Conservation (phyloP, 768 basidiomycete species). For the Russula virescens region DNA sequence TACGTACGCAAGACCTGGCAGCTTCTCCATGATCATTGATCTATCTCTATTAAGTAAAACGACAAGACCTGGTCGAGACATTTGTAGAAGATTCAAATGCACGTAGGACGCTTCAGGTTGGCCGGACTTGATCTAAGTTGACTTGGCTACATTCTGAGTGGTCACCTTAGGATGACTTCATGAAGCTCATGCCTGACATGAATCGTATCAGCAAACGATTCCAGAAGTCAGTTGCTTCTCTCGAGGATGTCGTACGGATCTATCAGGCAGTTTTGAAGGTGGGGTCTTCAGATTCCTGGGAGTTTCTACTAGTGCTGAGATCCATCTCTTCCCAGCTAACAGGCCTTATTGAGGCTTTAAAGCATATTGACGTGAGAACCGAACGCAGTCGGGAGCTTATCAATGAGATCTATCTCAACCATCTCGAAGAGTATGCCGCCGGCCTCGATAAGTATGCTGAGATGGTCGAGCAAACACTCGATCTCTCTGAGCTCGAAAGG, state of each 20-base stretch:
- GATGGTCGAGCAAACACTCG: constrained; percentile 96
- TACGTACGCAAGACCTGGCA: constrained; percentile 33
- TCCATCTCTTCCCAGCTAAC: constrained; percentile 47
- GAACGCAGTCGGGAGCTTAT: constrained; percentile 51
- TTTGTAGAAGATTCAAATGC: constrained; percentile 76
- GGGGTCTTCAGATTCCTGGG: neutral
- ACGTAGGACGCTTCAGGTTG: constrained; percentile 68
- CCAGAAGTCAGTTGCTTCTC: constrained; percentile 71
- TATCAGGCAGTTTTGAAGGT: constrained; percentile 92
- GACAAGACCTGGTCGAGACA: constrained; percentile 82
- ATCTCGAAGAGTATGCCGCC: constrained; percentile 50
- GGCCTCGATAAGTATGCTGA: constrained; percentile 75
- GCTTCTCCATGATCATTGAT: neutral
- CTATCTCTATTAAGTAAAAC: constrained; percentile 47
- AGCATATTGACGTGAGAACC: constrained; percentile 41
- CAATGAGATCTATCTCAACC: constrained; percentile 57
- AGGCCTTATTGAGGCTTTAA: constrained; percentile 62
- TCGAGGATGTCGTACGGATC: constrained; percentile 93
- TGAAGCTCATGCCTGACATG: constrained; percentile 92
- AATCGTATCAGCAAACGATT: constrained; percentile 89
- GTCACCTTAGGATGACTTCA: constrained; percentile 63
- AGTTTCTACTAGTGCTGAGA: neutral
- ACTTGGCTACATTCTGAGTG: neutral
- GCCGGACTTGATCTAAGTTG: constrained; percentile 10
- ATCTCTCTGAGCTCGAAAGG: constrained; percentile 75